Percentiles rank a stretch among this genome's conserved stretches.
phyloP scores from a whole-genome alignment of 495 filamentous ascomycete genomes.

The Penicillium herquei region DNA sequence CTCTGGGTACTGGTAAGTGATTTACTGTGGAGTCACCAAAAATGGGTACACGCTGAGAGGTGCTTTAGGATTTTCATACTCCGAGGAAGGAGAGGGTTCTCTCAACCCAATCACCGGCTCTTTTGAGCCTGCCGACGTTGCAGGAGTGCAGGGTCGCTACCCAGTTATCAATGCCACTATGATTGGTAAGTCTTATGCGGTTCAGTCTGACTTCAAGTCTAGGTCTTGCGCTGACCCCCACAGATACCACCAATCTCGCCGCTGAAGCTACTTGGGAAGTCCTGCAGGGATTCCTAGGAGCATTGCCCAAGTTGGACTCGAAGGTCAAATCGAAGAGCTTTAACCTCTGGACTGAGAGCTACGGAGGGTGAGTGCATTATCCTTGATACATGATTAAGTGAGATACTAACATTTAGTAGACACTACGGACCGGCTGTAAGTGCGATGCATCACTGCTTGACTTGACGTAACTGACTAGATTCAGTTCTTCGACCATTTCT shows the following conservation, averaged over 20 bases:
- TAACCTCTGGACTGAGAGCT: constrained; percentile 36
- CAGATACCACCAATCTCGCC: constrained; percentile 54
- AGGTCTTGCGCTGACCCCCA: not conserved
- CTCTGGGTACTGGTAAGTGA: constrained; percentile 44
- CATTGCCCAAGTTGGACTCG: constrained; percentile 46
- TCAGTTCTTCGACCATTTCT: constrained; percentile 54
- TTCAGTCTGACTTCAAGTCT: too few relatives aligned
- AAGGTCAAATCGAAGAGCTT: constrained; percentile 46
- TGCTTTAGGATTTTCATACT: constrained; percentile 53
- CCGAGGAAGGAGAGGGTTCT: constrained; percentile 37
- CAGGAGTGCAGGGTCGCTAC: constrained; percentile 46
- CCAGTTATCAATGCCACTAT: constrained; percentile 46
- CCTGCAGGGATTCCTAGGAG: constrained; percentile 54
- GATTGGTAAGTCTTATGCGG: constrained; percentile 22
- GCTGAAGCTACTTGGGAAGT: constrained; percentile 57
- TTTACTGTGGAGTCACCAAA: constrained; percentile 1
- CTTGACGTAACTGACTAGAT: constrained; percentile 8
- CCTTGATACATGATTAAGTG: constrained; percentile 37
- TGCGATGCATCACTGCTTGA: constrained; percentile 58
- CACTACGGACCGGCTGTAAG: constrained; percentile 62
- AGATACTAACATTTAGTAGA: constrained; percentile 54
- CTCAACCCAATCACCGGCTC: constrained; percentile 44
- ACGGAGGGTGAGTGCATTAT: constrained; percentile 53
- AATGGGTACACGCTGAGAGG: constrained; percentile 1
- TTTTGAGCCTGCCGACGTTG: constrained; percentile 40